A percentile compares a stretch with the other conserved stretches of the same genome.
Conservation (phyloP, 2,329 filamentous ascomycete species). For the Colletotrichum salicis region DNA sequence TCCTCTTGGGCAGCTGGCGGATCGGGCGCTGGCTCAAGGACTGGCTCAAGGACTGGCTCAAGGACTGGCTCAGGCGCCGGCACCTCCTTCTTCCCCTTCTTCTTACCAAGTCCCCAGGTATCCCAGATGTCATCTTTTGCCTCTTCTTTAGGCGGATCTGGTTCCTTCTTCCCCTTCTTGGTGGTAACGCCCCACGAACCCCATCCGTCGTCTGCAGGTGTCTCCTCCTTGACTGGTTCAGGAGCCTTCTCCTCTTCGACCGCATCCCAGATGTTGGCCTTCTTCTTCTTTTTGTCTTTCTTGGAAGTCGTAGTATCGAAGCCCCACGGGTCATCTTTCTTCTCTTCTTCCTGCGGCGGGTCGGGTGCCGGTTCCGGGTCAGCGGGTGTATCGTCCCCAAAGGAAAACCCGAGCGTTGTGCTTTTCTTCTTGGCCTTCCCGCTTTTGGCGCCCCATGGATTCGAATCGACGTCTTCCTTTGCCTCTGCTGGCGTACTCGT, state of each 20-base stretch:
- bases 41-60: slow-evolving; percentile 38
- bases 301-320: slow-evolving; percentile 47
- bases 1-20: slow-evolving; percentile 42
- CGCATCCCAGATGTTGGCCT: slow-evolving; percentile 49
- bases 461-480: slow-evolving; percentile 55
- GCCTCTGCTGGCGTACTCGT: slow-evolving; percentile 48
- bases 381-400: slow-evolving; percentile 46
- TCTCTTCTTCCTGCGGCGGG: slow-evolving; percentile 45
- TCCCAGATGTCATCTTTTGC: slow-evolving; percentile 40
- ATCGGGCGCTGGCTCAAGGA: slow-evolving; percentile 41
- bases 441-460: slow-evolving; percentile 60
- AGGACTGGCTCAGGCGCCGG: slow-evolving; percentile 40
- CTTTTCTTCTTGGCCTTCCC: slow-evolving; percentile 63
- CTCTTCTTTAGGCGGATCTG: slow-evolving; percentile 26
- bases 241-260: slow-evolving; percentile 47
- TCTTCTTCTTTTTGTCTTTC: slow-evolving; percentile 58
- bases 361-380: slow-evolving; percentile 23
- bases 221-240: slow-evolving; percentile 39
- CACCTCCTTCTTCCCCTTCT: slow-evolving; percentile 44
- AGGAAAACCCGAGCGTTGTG: slow-evolving; percentile 58
- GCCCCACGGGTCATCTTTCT: slow-evolving; percentile 48
- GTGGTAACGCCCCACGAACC: slow-evolving; percentile 49
- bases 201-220: slow-evolving; percentile 35
- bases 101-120: slow-evolving; percentile 39
- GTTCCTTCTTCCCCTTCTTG: slow-evolving; percentile 53